These are phyloP conservation scores for Suhomyces emberorum DNA, from an alignment of 805 yeast genomes.

Conservation along the genomic window DNA sequence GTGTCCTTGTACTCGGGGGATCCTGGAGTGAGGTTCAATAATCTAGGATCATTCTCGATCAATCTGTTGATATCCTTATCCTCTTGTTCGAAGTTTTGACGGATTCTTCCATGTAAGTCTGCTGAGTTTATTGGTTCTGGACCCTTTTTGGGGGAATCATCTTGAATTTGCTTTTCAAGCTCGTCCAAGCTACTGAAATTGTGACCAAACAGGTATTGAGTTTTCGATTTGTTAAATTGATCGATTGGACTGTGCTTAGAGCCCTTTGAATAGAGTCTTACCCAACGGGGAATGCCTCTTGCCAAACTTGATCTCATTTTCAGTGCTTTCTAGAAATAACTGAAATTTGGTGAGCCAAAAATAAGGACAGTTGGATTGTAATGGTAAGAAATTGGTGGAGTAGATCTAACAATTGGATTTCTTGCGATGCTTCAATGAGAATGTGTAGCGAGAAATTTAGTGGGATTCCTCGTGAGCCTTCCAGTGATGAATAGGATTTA, in stretches of 20 bases:
- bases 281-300: background rate
- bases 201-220: constrained; percentile 25
- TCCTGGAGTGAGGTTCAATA: constrained; percentile 24
- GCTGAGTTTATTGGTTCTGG: constrained; percentile 1
- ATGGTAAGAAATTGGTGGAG: too few relatives aligned
- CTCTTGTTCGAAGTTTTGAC: constrained; percentile 11
- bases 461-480: too few relatives aligned
- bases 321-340: too few relatives aligned
- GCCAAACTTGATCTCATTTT: too few relatives aligned
- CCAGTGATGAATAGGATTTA: too few relatives aligned
- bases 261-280: constrained; percentile 3
- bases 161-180: constrained; percentile 13
- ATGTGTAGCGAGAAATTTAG: too few relatives aligned
- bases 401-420: too few relatives aligned
- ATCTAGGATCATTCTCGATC: constrained; percentile 32
- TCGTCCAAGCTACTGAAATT: constrained; percentile 18
- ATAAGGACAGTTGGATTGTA: too few relatives aligned
- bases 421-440: too few relatives aligned
- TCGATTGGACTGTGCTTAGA: constrained; percentile 22
- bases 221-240: constrained; percentile 36
- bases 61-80: constrained; percentile 17
- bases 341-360: too few relatives aligned
- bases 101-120: constrained; percentile 3
- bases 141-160: constrained; percentile 4
- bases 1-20: constrained; percentile 38